Conservation (phyloP, 179 eudicot species). For the Vitellaria paradoxa region DNA sequence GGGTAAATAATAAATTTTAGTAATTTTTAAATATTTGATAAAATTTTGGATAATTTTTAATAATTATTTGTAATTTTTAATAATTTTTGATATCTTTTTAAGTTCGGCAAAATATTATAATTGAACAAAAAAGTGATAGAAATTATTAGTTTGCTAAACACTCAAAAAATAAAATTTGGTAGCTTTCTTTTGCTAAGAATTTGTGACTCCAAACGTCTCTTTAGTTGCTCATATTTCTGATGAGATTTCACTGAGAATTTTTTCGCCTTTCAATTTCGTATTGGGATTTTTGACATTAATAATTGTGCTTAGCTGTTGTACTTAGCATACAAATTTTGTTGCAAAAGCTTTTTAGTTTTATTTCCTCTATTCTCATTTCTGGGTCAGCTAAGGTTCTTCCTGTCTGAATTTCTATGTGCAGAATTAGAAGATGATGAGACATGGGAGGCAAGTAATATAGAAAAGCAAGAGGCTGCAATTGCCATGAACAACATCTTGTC, state of each 20-base stretch:
- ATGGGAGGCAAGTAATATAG: slow-evolving; percentile 74
- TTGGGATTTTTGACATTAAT: background rate
- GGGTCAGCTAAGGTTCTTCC: background rate
- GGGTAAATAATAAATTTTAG: too few species aligned
- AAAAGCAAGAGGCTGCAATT: slow-evolving; percentile 57
- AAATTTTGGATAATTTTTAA: too few species aligned
- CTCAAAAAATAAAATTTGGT: too few species aligned
- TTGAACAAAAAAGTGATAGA: too few species aligned
- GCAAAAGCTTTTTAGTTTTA: slow-evolving; percentile 4
- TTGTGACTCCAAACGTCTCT: too few species aligned
- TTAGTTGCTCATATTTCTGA: background rate
- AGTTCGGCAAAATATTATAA: too few species aligned
- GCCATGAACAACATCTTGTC: slow-evolving; percentile 70
- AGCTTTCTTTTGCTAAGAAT: too few species aligned
- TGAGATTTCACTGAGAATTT: background rate
- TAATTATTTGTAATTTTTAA: too few species aligned
- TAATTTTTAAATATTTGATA: too few species aligned
- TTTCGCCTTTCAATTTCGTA: background rate
- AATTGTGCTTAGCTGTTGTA: background rate
- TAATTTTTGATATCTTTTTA: too few species aligned
- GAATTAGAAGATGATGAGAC: slow-evolving; percentile 53
- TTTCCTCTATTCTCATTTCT: background rate
- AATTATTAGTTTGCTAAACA: too few species aligned
- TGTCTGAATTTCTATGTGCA: slow-evolving; percentile 30
- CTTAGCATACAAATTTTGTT: background rate